phyloP scores from a whole-genome alignment of 2,329 filamentous ascomycete species.

The Sarocladium oryzae region DNA sequence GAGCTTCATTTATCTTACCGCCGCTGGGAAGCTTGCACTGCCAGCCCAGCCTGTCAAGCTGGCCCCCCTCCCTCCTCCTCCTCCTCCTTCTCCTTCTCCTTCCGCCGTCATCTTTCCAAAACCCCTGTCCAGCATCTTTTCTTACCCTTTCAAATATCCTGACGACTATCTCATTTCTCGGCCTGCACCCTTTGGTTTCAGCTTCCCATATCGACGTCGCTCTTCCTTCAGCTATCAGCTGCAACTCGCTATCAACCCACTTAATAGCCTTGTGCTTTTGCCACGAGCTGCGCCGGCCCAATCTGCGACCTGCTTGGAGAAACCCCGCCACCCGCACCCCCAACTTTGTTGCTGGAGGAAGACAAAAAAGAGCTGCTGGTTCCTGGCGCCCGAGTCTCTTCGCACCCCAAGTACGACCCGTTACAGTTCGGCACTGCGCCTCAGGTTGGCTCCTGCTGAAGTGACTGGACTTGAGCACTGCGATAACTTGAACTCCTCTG shows the following conservation, averaged over 20 bases:
- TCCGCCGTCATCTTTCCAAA: background rate
- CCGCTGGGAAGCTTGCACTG: background rate
- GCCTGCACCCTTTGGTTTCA: background rate
- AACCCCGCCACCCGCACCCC: slow-evolving; percentile 9
- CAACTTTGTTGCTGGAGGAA: background rate
- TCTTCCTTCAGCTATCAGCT: background rate
- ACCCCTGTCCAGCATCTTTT: too few species aligned
- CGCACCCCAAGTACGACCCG: too few species aligned
- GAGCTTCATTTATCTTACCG: slow-evolving; percentile 3
- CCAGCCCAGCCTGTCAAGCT: background rate
- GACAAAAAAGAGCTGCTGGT: slow-evolving; percentile 7
- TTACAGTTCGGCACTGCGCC: too few species aligned
- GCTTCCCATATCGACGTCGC: too few species aligned
- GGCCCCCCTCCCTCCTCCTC: slow-evolving; percentile 11
- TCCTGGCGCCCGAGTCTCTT: too few species aligned
- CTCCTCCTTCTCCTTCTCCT: slow-evolving; percentile 13
- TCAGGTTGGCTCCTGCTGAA: background rate
- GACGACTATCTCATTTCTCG: too few species aligned
- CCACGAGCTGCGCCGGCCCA: slow-evolving; percentile 14
- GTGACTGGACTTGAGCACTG: background rate
- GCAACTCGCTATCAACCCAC: background rate
- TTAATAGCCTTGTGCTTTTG: slow-evolving; percentile 9
- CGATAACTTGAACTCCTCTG: background rate
- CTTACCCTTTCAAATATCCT: too few species aligned
- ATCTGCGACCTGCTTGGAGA: slow-evolving; percentile 15